Conservation (phyloP, 306 rosid genomes). For the Quercus agrifolia region DNA sequence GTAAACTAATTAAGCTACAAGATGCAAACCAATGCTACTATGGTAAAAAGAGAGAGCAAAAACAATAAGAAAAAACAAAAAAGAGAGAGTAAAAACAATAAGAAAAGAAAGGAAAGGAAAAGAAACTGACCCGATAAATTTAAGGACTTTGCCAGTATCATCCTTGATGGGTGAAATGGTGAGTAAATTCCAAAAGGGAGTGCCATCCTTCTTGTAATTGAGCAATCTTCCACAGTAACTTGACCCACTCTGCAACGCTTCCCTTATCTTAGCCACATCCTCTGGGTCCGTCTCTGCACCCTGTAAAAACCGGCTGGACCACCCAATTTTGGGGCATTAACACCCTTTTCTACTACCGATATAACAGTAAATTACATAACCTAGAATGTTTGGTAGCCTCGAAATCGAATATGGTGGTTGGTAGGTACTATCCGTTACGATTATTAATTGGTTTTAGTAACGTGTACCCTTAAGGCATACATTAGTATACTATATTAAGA, state of each 20-base stretch:
- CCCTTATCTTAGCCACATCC: slow-evolving; percentile 79
- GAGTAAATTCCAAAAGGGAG: slow-evolving; percentile 90
- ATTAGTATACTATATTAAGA: too few relatives aligned
- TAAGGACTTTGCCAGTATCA: slow-evolving; percentile 69
- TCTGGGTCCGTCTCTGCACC: slow-evolving; percentile 76
- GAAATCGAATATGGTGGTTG: too few relatives aligned
- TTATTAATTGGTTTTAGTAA: too few relatives aligned
- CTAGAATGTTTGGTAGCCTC: too few relatives aligned
- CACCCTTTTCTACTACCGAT: slow-evolving; percentile 11
- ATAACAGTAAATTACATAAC: slow-evolving; percentile 12
- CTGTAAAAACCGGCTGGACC: slow-evolving; percentile 85
- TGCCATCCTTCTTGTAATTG: slow-evolving; percentile 95
- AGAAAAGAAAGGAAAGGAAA: not conserved
- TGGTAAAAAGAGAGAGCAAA: not conserved
- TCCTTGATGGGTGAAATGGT: slow-evolving; percentile 90
- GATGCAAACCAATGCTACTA: too few relatives aligned
- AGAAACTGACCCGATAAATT: slow-evolving; percentile 75
- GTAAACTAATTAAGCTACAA: too few relatives aligned
- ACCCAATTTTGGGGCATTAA: not conserved
- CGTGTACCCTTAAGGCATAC: fast-evolving
- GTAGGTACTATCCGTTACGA: fast-evolving
- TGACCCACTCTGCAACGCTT: slow-evolving; percentile 43
- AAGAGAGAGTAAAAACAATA: not conserved
- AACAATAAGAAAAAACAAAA: not conserved
- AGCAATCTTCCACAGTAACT: slow-evolving; percentile 83